Percentiles rank a stretch among this genome's conserved stretches.
phyloP scores from a whole-genome alignment of 495 filamentous ascomycete species.

The Penicillium cosmopolitanum region DNA sequence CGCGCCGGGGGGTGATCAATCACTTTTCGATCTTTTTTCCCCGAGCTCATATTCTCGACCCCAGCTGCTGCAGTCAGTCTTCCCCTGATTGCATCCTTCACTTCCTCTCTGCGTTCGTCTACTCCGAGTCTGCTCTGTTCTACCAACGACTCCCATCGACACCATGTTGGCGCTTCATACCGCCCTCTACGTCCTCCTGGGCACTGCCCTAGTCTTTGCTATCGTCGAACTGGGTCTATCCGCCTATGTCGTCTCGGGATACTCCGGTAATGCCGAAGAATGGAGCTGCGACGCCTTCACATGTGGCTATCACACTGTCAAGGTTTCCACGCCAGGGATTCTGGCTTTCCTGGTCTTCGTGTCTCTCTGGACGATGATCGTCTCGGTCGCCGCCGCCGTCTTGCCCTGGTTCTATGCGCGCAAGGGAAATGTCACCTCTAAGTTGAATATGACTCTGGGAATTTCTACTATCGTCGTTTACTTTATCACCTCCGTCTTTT shows the following conservation, averaged over 20 bases:
- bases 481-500: slow-evolving; percentile 38
- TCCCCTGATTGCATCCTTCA: background rate
- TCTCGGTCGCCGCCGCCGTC: slow-evolving; percentile 17
- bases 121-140: too few species aligned
- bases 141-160: background rate
- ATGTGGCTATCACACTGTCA: slow-evolving; percentile 15
- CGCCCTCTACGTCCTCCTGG: slow-evolving; percentile 28
- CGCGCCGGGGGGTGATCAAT: slow-evolving; percentile 1
- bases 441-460: slow-evolving; percentile 29
- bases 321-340: slow-evolving; percentile 26
- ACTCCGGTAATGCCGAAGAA: background rate
- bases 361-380: slow-evolving; percentile 31
- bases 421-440: slow-evolving; percentile 19
- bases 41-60: too few species aligned
- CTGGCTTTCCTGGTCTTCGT: slow-evolving; percentile 31
- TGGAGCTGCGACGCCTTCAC: background rate
- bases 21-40: slow-evolving; percentile 1
- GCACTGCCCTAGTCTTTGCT: slow-evolving; percentile 26
- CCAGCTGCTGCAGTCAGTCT: too few species aligned
- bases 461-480: slow-evolving; percentile 24
- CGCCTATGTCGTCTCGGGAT: slow-evolving; percentile 22
- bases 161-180: slow-evolving; percentile 35
- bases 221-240: slow-evolving; percentile 34
- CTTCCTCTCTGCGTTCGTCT: background rate
- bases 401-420: slow-evolving; percentile 30